Base-by-base conservation (phyloP, 306 rosid genomes). In the Aeschynomene evenia region DNA sequence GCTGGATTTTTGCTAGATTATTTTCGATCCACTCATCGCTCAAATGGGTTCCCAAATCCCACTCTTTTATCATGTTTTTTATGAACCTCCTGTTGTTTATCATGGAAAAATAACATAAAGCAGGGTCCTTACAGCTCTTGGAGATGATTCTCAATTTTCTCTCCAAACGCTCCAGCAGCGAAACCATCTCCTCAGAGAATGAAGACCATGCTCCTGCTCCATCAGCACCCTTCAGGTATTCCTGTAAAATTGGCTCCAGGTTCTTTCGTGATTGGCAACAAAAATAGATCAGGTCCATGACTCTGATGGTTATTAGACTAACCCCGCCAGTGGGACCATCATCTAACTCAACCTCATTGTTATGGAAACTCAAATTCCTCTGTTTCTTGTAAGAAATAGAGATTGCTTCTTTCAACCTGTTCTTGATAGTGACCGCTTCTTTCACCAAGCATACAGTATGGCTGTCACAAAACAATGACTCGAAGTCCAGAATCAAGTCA, bases 31-130 rank as follows among this genome's bases (percentile, higher is more conserved):
- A 91, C 72, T 84, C 89, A 1, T 75, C 73, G 1, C 91, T 86
- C 5, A 81, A 37, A 18, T 82, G 78, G 2, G 70, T 75, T 22
- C 80, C 90, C 21, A 89, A 28, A 43, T 79, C 80, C 9, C 62
- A 54, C 22, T 72, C 82, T 43, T 74, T 79, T 21, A 77, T 82
- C 26, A 76, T 74, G 52, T 77, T 49, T 51, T 74, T 83, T 34
- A 88, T 88, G 75, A 81, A 91, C 39, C 79, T 74, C 34, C 84
- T 79, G 59, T 89, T 89, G 65, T 89, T 87, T 91, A 91, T 87
- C 85, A 91, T 34, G 71, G 89, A 91, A 36, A 88, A 68, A 37
- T 39, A 71, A 73, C 84, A 39, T 73, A 89, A 72, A 15, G 89
- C 84, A 20, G 82, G 53, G 49, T 87, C 86, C 62, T 63, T 70